Percentiles rank a stretch among this genome's conserved stretches.
Conservation (phyloP, 768 basidiomycete genomes). For the Symmetrospora coprosmae region DNA sequence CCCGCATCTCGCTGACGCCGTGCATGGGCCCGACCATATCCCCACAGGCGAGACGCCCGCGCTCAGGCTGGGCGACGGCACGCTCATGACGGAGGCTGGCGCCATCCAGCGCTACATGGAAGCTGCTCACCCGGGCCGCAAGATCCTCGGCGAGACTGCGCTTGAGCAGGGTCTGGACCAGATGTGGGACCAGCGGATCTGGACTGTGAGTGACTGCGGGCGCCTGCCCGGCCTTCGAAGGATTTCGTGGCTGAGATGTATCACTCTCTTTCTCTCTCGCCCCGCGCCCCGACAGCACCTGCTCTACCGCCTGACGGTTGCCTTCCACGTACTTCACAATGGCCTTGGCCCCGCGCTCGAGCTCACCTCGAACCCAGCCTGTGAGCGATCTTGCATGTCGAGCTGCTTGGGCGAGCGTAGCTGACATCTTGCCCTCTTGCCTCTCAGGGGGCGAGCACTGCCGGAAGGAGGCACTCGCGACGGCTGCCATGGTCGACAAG, state of each 20-base stretch:
- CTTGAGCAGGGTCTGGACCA: conserved; percentile 24
- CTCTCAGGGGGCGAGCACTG: conserved; percentile 19
- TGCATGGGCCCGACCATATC: no score
- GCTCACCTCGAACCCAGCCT: conserved; percentile 12
- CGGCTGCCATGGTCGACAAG: background rate
- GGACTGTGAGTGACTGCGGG: background rate
- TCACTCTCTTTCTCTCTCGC: no score
- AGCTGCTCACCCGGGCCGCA: conserved; percentile 13
- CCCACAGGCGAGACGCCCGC: conserved; percentile 20
- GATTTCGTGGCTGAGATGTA: no score
- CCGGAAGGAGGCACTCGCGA: conserved; percentile 12
- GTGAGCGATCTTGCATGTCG: no score
- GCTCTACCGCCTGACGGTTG: conserved; percentile 21
- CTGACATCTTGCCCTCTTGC: no score
- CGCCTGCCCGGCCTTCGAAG: no score
- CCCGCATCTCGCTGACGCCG: no score
- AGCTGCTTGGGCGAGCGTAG: no score
- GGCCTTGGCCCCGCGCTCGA: conserved; percentile 20
- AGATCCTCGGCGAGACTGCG: conserved; percentile 24
- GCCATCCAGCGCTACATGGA: conserved; percentile 13
- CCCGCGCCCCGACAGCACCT: background rate
- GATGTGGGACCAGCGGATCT: conserved; percentile 23
- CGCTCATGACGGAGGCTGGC: background rate
- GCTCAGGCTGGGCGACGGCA: conserved; percentile 2
- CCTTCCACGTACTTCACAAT: conserved; percentile 19